Evolutionary conservation across 2,329 filamentous ascomycete species (phyloP).

Genomic region (Talaromyces sp.): DNA sequence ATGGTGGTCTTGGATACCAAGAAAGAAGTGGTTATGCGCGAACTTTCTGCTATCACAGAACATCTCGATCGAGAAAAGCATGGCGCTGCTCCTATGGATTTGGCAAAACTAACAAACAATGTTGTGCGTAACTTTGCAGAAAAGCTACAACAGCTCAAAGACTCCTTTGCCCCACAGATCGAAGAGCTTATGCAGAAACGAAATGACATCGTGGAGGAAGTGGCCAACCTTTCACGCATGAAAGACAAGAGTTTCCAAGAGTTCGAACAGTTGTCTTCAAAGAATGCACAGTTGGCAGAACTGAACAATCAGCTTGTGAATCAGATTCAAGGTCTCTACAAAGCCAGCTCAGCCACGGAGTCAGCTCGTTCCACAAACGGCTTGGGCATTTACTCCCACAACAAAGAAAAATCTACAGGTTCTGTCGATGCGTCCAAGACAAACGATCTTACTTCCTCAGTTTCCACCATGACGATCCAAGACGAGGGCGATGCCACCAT

Average conservation of each 20-base stretch:
- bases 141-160: conserved; percentile 69
- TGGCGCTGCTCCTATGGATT: conserved; percentile 74
- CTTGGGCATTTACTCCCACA: conserved; percentile 60
- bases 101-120: conserved; percentile 65
- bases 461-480: conserved; percentile 56
- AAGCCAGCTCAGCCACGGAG: conserved; percentile 56
- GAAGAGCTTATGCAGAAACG: conserved; percentile 88
- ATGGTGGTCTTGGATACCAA: conserved; percentile 93
- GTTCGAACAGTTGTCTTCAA: conserved; percentile 89
- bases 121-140: conserved; percentile 63
- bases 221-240: conserved; percentile 75
- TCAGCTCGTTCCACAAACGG: conserved; percentile 47
- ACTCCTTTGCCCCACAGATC: conserved; percentile 71
- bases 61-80: conserved; percentile 86
- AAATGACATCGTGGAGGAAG: conserved; percentile 80
- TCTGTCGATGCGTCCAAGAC: conserved; percentile 48
- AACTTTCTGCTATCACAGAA: conserved; percentile 84
- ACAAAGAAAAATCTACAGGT: conserved; percentile 51
- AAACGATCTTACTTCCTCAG: conserved; percentile 55
- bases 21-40: conserved; percentile 90
- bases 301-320: conserved; percentile 95
- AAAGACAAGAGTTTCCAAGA: conserved; percentile 92
- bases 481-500: conserved; percentile 66
- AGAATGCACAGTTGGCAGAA: conserved; percentile 90
- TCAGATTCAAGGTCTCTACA: conserved; percentile 90